Evolutionary conservation across 2,329 filamentous ascomycete genomes (phyloP), one percentile per base, ranked within the genome.

Genomic region (Aspergillus brunneoviolaceus): DNA sequence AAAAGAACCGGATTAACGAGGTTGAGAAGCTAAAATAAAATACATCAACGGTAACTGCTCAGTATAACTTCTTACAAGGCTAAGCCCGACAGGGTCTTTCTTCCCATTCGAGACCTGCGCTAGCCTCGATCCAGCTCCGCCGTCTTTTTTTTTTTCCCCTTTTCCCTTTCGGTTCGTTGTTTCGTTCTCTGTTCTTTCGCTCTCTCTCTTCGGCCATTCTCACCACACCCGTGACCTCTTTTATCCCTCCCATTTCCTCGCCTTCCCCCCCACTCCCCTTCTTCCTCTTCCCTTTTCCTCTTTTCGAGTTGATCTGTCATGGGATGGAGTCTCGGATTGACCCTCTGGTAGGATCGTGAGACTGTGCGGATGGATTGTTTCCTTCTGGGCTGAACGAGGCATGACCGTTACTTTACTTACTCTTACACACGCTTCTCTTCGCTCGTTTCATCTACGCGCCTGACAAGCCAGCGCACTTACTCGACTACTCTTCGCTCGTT

Each of bases 291-390:
- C 42, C 54, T 57, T 62, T 55, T 52, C 60, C 35, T 60, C 53
- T 64, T 52, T 52, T 58, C 50, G 55, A 51, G 49, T 29, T 14
- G 45, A 53, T 51, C 49, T 55, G 56, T 47, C 60, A 49, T 61
- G 64, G 51, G 58, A 66, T 63, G 53, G 62, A 62, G 60, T 60
- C 62, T 66, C 60, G 59, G 58, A 64, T 65, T 66, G 61, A 62
- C 53, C 66, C 67, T 69, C 68, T 70, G 67, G 67, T 65, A 71
- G 69, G 70, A 64, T 69, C 62, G 63, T 66, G 69, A 65, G 65
- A 62, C 60, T 65, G 63, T 19, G 19, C 62, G 39, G 59, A 64
- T 63, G 59, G 60, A 63, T 61, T 65, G 62, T 61, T 57, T 21
- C 55, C 53, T 51, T 50, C 48, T 25, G 48, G 47, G 48, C 51